Evolutionary conservation across 208 protist species (phyloP), one percentile per base, ranked within the genome.

Genomic region (Trypanosoma platydactyli): DNA sequence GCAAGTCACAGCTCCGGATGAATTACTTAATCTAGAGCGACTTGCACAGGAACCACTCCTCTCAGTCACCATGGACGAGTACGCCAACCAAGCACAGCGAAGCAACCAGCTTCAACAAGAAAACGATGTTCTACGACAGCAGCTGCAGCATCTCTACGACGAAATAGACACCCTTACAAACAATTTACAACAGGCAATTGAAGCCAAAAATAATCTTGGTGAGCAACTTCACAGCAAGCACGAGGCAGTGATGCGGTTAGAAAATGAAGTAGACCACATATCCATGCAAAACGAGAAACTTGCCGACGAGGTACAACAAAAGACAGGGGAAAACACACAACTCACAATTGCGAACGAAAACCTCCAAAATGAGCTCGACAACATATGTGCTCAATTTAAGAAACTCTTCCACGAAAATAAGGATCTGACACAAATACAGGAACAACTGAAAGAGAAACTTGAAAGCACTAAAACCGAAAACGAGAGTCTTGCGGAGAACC

Each of bases 61-160:
- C 25, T 68, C 75, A 0, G 70, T 81, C 20, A 66, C 60, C 7
- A 42, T 77, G 63, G 70, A 76, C 53, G 76, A 81, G 59, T 72
- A 73, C 57, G 41, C 30, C 11, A 46, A 81, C 41, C 38, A 64
- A 5, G 41, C 13, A 45, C 55, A 65, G 12, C 3, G 66, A 27
- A 33, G 49, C 40, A 72, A 60, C 29, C 66, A 72, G 29, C 30
- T 72, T 12, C 55, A 72, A 38, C 66, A 72, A 42, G 66, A 65
- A 72, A 72, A 65, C 29, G 66, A 72, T 59, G 18, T 18, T 12
- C 57, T 72, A 16, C 12, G 57, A 29, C 66, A 72, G 29, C 66
- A 72, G 50, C 49, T 72, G 20, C 66, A 72, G 35, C 55, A 72
- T 45, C 4, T 40, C n/a, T 58, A 41, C 24, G 66, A 72, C 24